These are phyloP conservation scores for Phytophthora fragariaefolia DNA, from an alignment of 352 stramenopile species.

Conservation along the genomic window DNA sequence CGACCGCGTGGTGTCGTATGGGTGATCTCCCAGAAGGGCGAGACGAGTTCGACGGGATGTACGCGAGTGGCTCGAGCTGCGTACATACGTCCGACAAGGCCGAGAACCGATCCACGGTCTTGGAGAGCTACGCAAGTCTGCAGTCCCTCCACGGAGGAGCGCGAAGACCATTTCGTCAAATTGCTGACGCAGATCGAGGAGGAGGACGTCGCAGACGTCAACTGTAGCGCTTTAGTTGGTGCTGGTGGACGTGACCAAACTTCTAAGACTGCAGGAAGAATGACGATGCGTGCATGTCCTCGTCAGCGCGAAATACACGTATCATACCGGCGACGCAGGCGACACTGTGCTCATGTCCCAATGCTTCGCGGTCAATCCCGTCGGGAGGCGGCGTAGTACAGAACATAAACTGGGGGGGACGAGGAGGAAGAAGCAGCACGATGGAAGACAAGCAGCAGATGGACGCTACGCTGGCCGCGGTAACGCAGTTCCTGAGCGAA, in stretches of 20 bases:
- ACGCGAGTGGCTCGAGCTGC: constrained; percentile 43
- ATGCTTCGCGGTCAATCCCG: no score
- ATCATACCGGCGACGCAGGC: constrained; percentile 6
- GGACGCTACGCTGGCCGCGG: constrained; percentile 26
- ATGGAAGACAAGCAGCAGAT: constrained; percentile 35
- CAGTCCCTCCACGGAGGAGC: background rate
- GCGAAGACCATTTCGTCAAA: constrained; percentile 10
- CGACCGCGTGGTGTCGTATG: constrained; percentile 58
- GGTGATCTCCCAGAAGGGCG: constrained; percentile 41
- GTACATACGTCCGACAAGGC: constrained; percentile 1
- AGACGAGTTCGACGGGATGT: constrained; percentile 36
- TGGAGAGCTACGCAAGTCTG: constrained; percentile 8
- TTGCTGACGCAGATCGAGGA: constrained; percentile 5
- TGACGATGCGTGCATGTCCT: background rate
- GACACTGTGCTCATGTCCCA: no score
- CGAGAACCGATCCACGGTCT: background rate
- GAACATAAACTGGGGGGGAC: constrained; percentile 22
- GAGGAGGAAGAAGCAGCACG: background rate
- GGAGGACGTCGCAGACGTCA: constrained; percentile 2
- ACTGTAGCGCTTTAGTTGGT: background rate
- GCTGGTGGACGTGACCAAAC: background rate
- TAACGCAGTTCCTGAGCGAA: constrained; percentile 32
- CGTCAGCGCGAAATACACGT: background rate
- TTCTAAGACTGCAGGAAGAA: background rate
- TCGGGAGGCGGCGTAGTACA: background rate